Base-by-base conservation (phyloP, 345 rosid species). In the Citrus australasica region DNA sequence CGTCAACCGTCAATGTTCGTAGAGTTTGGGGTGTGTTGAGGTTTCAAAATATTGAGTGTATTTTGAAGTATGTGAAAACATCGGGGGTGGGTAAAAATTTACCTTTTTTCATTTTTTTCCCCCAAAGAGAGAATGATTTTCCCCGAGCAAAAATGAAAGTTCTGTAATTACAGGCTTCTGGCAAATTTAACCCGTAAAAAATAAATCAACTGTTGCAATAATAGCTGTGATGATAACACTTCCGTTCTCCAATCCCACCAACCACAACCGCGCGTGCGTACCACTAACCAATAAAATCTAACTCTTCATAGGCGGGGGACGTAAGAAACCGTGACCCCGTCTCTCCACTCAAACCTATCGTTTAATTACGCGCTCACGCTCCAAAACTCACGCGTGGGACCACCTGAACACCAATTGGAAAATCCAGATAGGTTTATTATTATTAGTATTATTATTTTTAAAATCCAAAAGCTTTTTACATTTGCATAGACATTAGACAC, bases 371-470 rank as follows among this genome's bases (percentile, higher is more conserved):
- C 58, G 60, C 32, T 10, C 40, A 64, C 70, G 78, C 71, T 28
- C n/a, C 7, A 16, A 48, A 30, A 30, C 56, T 10, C 19, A 22
- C 24, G 48, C 78, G 78, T 75, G 46, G 30, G 21, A 5, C 38
- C 58, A 27, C 30, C 61, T 63, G 78, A 30, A 46, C 4, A 4
- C 60, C 22, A 46, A 75, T 46, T 75, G 13, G 42, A 63, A 64
- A 75, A 48, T 11, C 78, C 55, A 24, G 76, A 73, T 59, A 13
- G 35, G 28, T 24, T 73, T 73, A 37, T 60, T 56, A 58, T 13
- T 33, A 21, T 46, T 48, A 2, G 13, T 3, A 37, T 48, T 46
- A 46, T 59, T n/a, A 6, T 6, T 17, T 74, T 42, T 63, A 42
- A 17, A 62, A 74, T 25, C 22, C 21, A 2, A 30, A 62, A 25